A percentile compares a stretch with the other conserved stretches of the same genome.
Evolutionary conservation across 1,284 basidiomycete species (phyloP).

Genomic region (Marasmius tenuissimus): DNA sequence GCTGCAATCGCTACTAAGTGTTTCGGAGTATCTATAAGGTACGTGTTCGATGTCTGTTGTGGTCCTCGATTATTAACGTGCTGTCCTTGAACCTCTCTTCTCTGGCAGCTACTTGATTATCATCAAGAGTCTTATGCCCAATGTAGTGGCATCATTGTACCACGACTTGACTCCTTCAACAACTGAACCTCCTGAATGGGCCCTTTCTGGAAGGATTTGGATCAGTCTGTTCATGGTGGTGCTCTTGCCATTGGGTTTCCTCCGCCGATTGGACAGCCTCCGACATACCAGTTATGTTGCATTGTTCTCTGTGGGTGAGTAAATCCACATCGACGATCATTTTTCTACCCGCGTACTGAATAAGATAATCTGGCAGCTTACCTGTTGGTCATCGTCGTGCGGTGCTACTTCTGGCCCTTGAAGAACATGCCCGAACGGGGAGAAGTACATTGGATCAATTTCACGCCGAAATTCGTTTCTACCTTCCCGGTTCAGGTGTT

Average conservation of each 20-base stretch:
- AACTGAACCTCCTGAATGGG: constrained; percentile 69
- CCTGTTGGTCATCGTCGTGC: constrained; percentile 71
- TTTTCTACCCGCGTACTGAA: constrained; percentile 9
- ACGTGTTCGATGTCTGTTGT: constrained; percentile 20
- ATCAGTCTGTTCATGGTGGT: constrained; percentile 81
- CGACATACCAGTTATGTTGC: constrained; percentile 86
- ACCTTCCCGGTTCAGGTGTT: constrained; percentile 96
- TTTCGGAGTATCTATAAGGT: constrained; percentile 95
- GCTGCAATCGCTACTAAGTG: constrained; percentile 95
- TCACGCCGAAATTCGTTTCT: constrained; percentile 79
- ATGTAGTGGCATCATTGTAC: constrained; percentile 84
- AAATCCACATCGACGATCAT: neutral
- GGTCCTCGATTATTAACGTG: neutral
- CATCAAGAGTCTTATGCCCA: constrained; percentile 93
- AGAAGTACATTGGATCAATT: constrained; percentile 66
- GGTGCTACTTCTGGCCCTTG: constrained; percentile 72
- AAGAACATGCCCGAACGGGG: constrained; percentile 60
- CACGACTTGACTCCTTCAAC: constrained; percentile 70
- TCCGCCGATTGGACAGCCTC: constrained; percentile 81
- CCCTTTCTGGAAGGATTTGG: constrained; percentile 82
- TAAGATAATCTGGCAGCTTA: constrained; percentile 48
- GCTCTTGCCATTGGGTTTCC: constrained; percentile 86
- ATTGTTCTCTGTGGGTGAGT: constrained; percentile 80
- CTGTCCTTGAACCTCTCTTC: constrained; percentile 4
- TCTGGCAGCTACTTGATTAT: constrained; percentile 83